Evolutionary conservation across 257 asterid genomes (phyloP).

Genomic region (Solanum arcanum): DNA sequence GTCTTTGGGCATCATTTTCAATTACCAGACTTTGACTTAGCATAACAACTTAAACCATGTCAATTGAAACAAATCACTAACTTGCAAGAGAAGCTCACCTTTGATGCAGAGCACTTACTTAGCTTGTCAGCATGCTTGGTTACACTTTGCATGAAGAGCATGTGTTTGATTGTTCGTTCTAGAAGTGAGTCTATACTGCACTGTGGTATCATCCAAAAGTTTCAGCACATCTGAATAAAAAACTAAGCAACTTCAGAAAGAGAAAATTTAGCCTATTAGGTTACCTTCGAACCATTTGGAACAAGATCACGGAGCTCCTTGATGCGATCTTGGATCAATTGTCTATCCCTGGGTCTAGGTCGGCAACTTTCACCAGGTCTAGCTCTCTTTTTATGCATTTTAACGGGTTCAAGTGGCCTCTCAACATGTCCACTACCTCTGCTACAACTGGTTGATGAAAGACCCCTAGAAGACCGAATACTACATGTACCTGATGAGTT

Average conservation of each 20-base stretch:
- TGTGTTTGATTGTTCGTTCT: constrained; percentile 81
- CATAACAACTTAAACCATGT: background rate
- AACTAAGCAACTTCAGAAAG: background rate
- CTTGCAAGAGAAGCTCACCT: constrained; percentile 29
- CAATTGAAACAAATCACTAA: background rate
- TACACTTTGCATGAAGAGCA: constrained; percentile 80
- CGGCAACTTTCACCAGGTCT: constrained; percentile 91
- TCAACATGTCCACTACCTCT: constrained; percentile 59
- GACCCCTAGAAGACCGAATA: constrained; percentile 38
- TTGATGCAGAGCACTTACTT: constrained; percentile 52
- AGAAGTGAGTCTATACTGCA: constrained; percentile 97
- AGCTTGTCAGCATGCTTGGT: constrained; percentile 85
- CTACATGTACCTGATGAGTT: constrained; percentile 54
- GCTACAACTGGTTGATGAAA: constrained; percentile 64
- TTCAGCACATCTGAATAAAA: constrained; percentile 19
- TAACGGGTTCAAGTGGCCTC: constrained; percentile 39
- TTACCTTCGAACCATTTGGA: constrained; percentile 89
- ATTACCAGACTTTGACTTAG: background rate
- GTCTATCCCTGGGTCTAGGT: constrained; percentile 98
- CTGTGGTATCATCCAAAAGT: constrained; percentile 40
- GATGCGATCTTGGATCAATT: constrained; percentile 92
- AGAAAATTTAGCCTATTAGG: background rate
- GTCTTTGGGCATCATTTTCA: background rate
- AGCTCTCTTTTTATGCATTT: constrained; percentile 64
- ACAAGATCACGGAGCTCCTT: constrained; percentile 91